Percentiles rank a stretch among this genome's conserved stretches.
phyloP scores from a whole-genome alignment of 2,329 filamentous ascomycete genomes.

The Byssothecium circinans region DNA sequence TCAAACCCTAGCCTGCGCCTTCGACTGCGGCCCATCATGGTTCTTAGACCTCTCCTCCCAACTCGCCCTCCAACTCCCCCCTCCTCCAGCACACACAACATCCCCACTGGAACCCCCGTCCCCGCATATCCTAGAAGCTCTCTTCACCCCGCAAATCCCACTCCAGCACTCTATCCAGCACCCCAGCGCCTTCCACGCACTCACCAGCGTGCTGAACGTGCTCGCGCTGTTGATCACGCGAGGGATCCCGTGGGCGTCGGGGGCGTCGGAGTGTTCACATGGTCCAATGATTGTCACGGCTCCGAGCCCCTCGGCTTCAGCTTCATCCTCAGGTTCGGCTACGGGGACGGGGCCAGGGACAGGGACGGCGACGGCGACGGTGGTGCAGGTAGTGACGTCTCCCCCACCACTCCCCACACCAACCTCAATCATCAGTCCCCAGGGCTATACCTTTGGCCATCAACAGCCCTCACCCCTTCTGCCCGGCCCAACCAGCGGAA shows the following conservation, averaged over 20 bases:
- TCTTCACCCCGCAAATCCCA: slow-evolving; percentile 38
- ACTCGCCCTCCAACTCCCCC: too few relatives aligned
- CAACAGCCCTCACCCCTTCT: background rate
- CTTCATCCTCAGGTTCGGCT: too few relatives aligned
- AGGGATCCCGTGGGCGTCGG: slow-evolving; percentile 38
- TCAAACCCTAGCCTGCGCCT: slow-evolving; percentile 46
- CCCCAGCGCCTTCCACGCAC: slow-evolving; percentile 20
- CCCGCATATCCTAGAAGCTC: slow-evolving; percentile 4
- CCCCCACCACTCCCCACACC: too few relatives aligned
- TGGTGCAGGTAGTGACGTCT: too few relatives aligned
- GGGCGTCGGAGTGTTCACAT: slow-evolving; percentile 32
- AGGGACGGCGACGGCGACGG: too few relatives aligned
- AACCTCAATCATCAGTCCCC: too few relatives aligned
- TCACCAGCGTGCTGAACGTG: slow-evolving; percentile 22
- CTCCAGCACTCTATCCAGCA: slow-evolving; percentile 41
- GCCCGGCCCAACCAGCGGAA: background rate
- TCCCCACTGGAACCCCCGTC: background rate
- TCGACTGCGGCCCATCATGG: slow-evolving; percentile 46
- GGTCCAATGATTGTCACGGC: slow-evolving; percentile 29
- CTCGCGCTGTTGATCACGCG: slow-evolving; percentile 27
- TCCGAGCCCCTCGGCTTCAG: background rate
- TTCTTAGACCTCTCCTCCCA: slow-evolving; percentile 30
- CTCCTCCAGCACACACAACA: too few relatives aligned
- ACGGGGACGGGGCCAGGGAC: too few relatives aligned
- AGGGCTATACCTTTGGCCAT: too few relatives aligned